Evolutionary conservation across 2,329 filamentous ascomycete genomes (phyloP), one percentile per base, ranked within the genome.

Genomic region (Fusarium sp.): DNA sequence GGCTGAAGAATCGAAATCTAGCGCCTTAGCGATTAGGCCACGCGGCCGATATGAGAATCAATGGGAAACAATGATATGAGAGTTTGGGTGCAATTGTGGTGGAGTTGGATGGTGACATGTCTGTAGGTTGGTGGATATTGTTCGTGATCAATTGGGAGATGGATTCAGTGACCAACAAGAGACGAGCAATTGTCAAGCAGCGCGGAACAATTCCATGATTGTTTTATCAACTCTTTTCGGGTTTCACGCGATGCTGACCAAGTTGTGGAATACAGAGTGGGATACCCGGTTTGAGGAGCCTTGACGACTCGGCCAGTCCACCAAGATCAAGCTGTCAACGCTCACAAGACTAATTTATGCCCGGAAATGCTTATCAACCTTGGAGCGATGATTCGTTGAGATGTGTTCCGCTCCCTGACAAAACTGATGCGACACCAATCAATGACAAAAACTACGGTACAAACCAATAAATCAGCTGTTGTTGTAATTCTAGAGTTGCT

Each of bases 331-430:
- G 7, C 11, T n/a, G 19, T 55, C 26, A 26, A 26, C 8, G 9
- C 8, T 10, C 9, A 26, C 26, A 10, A 26, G 2, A 7, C 26
- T 26, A 26, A 26, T 26, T 26, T 26, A 26, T 26, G 26, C 26
- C 9, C 30, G 57, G 19, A 32, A 46, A 32, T 46, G 67, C 51
- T 73, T 59, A 71, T 61, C 62, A 74, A 74, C 72, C 30, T 51
- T 40, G 14, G 10, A 41, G 10, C n/a, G 32, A 51, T 58, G 55
- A 62, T 72, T 73, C 46, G 67, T 30, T 22, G 32, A 32, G 17
- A 15, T 39, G 13, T 5, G 48, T 56, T 55, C 53, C 48, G 58
- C 45, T 17, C 6, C n/a, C 26, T 32, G 32, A 40, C 20, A 37
- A 33, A 40, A 35, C 13, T 13, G 41, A 35, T 41, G 39, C 40